Evolutionary conservation across 2,329 filamentous ascomycete genomes (phyloP).

Genomic region (Stagonosporopsis cucurbitacearum): DNA sequence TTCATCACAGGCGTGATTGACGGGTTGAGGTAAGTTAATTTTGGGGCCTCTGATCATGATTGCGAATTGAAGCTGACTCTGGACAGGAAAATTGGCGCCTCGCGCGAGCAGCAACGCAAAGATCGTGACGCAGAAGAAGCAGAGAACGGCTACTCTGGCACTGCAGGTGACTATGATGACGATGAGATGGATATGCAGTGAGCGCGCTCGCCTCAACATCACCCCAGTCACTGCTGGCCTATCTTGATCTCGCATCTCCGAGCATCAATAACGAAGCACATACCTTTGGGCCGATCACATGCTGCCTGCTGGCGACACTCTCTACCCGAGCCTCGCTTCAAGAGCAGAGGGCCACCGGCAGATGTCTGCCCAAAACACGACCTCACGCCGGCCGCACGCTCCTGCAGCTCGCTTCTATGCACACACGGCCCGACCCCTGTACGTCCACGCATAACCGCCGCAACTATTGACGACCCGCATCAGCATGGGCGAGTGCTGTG

Average conservation of each 20-base stretch:
- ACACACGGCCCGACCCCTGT: conserved; percentile 16
- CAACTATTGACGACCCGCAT: conserved; percentile 17
- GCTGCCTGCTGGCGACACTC: background rate
- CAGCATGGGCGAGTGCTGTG: conserved; percentile 9
- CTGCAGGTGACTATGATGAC: conserved; percentile 68
- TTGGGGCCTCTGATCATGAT: background rate
- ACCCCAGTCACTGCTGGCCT: background rate
- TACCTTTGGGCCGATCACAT: conserved; percentile 2
- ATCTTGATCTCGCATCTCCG: background rate
- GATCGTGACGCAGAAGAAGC: conserved; percentile 77
- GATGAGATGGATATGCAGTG: conserved; percentile 50
- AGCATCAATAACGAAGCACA: background rate
- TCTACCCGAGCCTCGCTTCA: background rate
- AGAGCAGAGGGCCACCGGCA: conserved; percentile 6
- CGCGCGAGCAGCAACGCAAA: conserved; percentile 75
- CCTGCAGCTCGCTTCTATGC: conserved; percentile 17
- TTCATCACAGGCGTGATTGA: conserved; percentile 89
- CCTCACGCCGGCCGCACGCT: conserved; percentile 4
- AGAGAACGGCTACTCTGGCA: conserved; percentile 60
- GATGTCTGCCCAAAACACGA: conserved; percentile 1
- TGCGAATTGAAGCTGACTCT: conserved; percentile 12
- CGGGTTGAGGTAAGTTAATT: conserved; percentile 65
- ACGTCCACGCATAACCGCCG: conserved; percentile 18
- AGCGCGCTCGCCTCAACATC: conserved; percentile 2
- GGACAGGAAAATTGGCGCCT: conserved; percentile 76